Evolutionary conservation across 2,329 filamentous ascomycete species (phyloP).

Genomic region (Ramularia collo-cygni): DNA sequence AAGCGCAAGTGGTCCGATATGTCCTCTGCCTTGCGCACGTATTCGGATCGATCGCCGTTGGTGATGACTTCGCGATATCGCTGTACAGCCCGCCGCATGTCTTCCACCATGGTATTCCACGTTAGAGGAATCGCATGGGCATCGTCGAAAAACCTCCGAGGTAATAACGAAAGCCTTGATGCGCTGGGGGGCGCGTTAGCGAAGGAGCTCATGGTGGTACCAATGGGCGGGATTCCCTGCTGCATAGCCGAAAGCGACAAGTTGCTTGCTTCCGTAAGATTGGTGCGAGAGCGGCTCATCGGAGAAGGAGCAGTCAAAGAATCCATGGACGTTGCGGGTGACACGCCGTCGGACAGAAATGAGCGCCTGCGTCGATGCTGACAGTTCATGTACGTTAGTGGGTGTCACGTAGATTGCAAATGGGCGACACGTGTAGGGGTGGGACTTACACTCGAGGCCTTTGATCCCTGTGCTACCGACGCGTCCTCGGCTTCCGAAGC

Average conservation of each 20-base stretch:
- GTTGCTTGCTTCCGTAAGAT: constrained; percentile 42
- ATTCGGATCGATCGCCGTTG: constrained; percentile 76
- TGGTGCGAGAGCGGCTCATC: constrained; percentile 50
- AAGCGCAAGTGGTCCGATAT: constrained; percentile 94
- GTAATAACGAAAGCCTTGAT: constrained; percentile 45
- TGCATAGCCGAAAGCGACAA: constrained; percentile 42
- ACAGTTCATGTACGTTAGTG: constrained; percentile 20
- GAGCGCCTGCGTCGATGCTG: constrained; percentile 60
- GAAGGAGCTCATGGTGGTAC: constrained; percentile 50
- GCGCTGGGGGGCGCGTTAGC: constrained; percentile 39
- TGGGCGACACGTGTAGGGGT: constrained; percentile 17
- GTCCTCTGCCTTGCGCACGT: constrained; percentile 90
- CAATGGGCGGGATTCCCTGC: constrained; percentile 41
- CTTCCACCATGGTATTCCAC: constrained; percentile 83
- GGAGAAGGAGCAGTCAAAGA: constrained; percentile 69
- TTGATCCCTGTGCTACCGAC: constrained; percentile 61
- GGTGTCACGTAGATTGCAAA: constrained; percentile 22
- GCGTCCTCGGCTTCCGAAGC: constrained; percentile 74
- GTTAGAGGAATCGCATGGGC: constrained; percentile 71
- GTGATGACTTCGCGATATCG: constrained; percentile 85
- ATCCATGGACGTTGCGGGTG: constrained; percentile 84
- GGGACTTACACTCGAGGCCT: constrained; percentile 58
- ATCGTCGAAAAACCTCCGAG: constrained; percentile 86
- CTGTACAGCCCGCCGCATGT: constrained; percentile 88
- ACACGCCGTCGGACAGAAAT: constrained; percentile 62